Base-by-base conservation (phyloP, 345 rosid species). In the Xanthoceras sorbifolium region DNA sequence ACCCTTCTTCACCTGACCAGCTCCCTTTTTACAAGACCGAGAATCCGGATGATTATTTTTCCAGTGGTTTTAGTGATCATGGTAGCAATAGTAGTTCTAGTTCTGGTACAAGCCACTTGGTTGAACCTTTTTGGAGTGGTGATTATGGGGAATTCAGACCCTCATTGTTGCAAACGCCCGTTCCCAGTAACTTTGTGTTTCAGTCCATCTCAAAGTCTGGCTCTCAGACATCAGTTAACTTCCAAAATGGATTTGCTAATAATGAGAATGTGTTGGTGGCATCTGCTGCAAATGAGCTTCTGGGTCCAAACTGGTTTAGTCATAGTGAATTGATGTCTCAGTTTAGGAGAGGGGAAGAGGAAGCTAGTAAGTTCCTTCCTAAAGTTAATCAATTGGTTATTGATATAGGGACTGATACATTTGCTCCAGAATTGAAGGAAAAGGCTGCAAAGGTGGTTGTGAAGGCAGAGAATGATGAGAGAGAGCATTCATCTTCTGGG, bases 351-450 rank as follows among this genome's bases (percentile, higher is more conserved):
- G 97, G 97, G 5, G 60, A 85, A 5, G 94, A 91, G 79, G 98
- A 93, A 85, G 97, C 98, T 11, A 88, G 84, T 69, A 89, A 87
- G 79, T 93, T 93, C 82, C 92, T 93, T 76, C 95, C 95, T 34
- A 86, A 78, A 48, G 67, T 65, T 54, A 77, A 74, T 74, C 84
- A 81, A 68, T 76, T 89, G 73, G 78, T 86, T 40, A 75, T 86
- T 32, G 88, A 90, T 77, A 71, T 88, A 40, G 90, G 83, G 36
- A 79, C 25, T 6, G 69, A 76, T 60, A 42, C 34, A 1, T 74
- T 64, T 5, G 26, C 72, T 38, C 67, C 67, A 20, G 76, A 63
- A 29, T 26, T 22, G 36, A 72, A 71, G 81, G 84, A 62, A 55
- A 77, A 46, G 28, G 69, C 64, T 76, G 34, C 72, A 5, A 22